Evolutionary conservation across 1,139 yeast species (phyloP), one percentile per base, ranked within the genome.

Genomic region (Yamadazyma epiphylla): DNA sequence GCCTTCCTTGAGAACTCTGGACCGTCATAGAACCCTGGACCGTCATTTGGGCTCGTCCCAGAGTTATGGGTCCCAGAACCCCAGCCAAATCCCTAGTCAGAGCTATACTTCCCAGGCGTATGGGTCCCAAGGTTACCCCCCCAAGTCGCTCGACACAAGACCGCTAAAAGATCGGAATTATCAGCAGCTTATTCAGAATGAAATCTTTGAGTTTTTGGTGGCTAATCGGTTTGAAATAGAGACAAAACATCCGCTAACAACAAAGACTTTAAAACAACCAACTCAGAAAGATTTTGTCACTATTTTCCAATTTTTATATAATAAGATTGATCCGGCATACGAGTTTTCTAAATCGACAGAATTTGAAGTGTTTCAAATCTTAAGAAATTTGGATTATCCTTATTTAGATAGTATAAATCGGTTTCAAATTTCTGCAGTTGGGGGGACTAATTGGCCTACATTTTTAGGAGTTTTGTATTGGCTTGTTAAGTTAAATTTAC

Each of bases 391-490:
- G 38, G 75, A 74, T 31, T 89, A 88, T 49, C 96, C 97, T 1
- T 86, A 81, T 52, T 55, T 87, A 35, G 95, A 85, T 26, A 68
- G 84, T 0, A 79, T 88, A 26, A 84, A 81, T 53, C 77, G 88
- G 47, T 80, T 91, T 1, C 95, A 86, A 51, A 79, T 88, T 20
- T 79, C 89, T 28, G 96, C 96, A 0, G 96, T 87, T 5, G 96
- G 96, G 2, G 95, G 95, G 1, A 82, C 82, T 36, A 81, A 81
- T 46, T 87, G 96, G 96, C 89, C 87, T 12, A 73, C 75, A 14
- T 83, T 86, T 46, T 58, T 88, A 30, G 95, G 94, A 2, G 76
- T 88, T 71, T 61, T 87, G 21, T 78, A 81, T 52, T 86, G 95
- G 95, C 51, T 86, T 29, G 78, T 83, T 9, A 74, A 74, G 45